These are phyloP conservation scores for Besnoitia besnoiti DNA, from an alignment of 169 alveolate species.

Conservation along the genomic window DNA sequence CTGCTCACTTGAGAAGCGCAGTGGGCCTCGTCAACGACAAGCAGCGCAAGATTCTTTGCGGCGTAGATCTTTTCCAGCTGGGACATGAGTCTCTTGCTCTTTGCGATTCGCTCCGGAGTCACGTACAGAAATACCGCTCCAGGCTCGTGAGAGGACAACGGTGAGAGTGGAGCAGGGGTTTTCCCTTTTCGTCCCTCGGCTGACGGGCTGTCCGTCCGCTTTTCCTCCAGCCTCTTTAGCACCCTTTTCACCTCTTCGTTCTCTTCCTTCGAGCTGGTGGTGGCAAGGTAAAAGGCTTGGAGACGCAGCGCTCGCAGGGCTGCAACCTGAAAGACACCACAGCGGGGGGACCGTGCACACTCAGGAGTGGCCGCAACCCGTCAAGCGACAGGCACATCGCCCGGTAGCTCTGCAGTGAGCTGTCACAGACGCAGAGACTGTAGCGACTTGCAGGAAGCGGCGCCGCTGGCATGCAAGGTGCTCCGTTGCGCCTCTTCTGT, in stretches of 20 bases:
- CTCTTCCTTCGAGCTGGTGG: slow-evolving; percentile 32
- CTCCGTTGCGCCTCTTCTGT: too few relatives aligned
- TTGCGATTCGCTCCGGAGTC: slow-evolving; percentile 93
- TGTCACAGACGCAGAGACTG: background rate
- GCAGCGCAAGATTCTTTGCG: slow-evolving; percentile 70
- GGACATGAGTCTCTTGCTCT: slow-evolving; percentile 81
- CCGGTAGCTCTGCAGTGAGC: too few relatives aligned
- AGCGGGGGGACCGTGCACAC: background rate
- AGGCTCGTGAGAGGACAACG: background rate
- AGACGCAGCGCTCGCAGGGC: slow-evolving; percentile 35
- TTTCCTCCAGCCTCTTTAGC: slow-evolving; percentile 31
- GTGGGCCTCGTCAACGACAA: slow-evolving; percentile 94
- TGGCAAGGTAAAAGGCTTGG: background rate
- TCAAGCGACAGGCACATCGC: too few relatives aligned
- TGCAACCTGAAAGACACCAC: slow-evolving; percentile 9
- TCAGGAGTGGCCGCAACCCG: too few relatives aligned
- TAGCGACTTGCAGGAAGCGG: background rate
- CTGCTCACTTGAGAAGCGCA: slow-evolving; percentile 81
- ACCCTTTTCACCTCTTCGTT: background rate
- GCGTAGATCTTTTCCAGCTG: slow-evolving; percentile 81
- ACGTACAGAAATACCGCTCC: slow-evolving; percentile 80
- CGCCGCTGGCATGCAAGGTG: too few relatives aligned
- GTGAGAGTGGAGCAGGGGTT: background rate
- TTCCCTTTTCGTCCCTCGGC: background rate
- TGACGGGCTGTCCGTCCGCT: background rate